phyloP scores from a whole-genome alignment of 352 stramenopile species.

The Blastocystis sp. region DNA sequence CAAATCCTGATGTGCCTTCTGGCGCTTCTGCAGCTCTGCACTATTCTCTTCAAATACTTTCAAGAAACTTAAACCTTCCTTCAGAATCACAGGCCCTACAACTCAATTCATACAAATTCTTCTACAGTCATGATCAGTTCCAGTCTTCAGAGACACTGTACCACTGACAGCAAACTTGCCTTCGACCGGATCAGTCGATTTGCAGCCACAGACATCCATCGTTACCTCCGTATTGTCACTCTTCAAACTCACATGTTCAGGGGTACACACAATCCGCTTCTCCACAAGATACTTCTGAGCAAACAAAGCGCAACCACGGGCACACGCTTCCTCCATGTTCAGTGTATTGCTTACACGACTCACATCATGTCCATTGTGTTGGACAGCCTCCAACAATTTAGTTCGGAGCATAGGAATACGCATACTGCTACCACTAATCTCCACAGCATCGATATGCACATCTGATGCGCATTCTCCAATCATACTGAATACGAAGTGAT shows the following conservation, averaged over 20 bases:
- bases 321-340: conserved; percentile 29
- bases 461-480: not conserved
- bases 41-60: not conserved
- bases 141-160: not conserved
- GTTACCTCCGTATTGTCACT: not conserved
- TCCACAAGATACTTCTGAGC: conserved; percentile 9
- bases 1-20: not conserved
- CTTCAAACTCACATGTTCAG: not conserved
- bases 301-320: conserved; percentile 58
- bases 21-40: not conserved
- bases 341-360: not conserved
- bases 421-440: conserved; percentile 22
- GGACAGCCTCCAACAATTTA: conserved; percentile 5
- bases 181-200: not conserved
- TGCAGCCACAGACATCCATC: not conserved
- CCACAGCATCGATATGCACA: not conserved
- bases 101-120: not conserved
- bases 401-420: not conserved
- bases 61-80: not conserved
- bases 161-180: not conserved
- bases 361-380: conserved; percentile 1
- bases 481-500: conserved; percentile 24
- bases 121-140: conserved; percentile 48
- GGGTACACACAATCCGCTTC: not conserved
- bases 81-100: conserved; percentile 10